These are phyloP conservation scores for Maudiozyma pseudohumilis DNA, from an alignment of 805 yeast species.

Conservation along the genomic window DNA sequence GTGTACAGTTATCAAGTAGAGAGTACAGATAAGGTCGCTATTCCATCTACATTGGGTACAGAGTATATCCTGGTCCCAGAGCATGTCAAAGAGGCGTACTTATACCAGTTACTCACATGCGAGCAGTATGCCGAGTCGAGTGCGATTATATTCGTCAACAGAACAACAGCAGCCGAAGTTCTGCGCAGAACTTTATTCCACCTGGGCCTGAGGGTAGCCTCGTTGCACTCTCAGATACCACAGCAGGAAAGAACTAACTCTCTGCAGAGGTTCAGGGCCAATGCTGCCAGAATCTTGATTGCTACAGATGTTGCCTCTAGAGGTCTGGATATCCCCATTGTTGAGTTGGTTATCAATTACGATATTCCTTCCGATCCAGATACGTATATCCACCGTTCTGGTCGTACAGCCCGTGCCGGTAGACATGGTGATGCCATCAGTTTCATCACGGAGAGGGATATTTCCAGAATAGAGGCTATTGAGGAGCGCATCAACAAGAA, in stretches of 20 bases:
- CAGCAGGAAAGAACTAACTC: slow-evolving; percentile 88
- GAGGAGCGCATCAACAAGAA: slow-evolving; percentile 76
- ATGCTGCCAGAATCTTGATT: slow-evolving; percentile 83
- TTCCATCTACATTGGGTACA: slow-evolving; percentile 63
- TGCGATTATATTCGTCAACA: slow-evolving; percentile 82
- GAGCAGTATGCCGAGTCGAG: slow-evolving; percentile 56
- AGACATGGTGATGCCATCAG: slow-evolving; percentile 75
- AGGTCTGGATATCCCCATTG: slow-evolving; percentile 93
- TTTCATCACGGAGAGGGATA: slow-evolving; percentile 78
- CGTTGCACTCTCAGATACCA: slow-evolving; percentile 90
- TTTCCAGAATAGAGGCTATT: slow-evolving; percentile 69
- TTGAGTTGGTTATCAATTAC: slow-evolving; percentile 79
- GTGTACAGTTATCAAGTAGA: slow-evolving; percentile 30
- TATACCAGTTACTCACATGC: slow-evolving; percentile 55
- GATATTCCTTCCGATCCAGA: slow-evolving; percentile 96
- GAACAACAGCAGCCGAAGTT: slow-evolving; percentile 84
- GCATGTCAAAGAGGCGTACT: slow-evolving; percentile 81
- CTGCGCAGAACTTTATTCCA: slow-evolving; percentile 65
- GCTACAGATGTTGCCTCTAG: slow-evolving; percentile 97
- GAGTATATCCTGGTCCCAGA: slow-evolving; percentile 72
- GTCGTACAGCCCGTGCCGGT: slow-evolving; percentile 99
- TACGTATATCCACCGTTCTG: slow-evolving; percentile 92
- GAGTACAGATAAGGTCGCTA: slow-evolving; percentile 56
- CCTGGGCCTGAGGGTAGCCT: slow-evolving; percentile 72
- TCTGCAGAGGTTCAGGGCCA: slow-evolving; percentile 84